Percentiles rank a stretch among this genome's conserved stretches.
These are phyloP conservation scores for Tephrocybe rancida DNA, from an alignment of 768 basidiomycete genomes.

Conservation along the genomic window DNA sequence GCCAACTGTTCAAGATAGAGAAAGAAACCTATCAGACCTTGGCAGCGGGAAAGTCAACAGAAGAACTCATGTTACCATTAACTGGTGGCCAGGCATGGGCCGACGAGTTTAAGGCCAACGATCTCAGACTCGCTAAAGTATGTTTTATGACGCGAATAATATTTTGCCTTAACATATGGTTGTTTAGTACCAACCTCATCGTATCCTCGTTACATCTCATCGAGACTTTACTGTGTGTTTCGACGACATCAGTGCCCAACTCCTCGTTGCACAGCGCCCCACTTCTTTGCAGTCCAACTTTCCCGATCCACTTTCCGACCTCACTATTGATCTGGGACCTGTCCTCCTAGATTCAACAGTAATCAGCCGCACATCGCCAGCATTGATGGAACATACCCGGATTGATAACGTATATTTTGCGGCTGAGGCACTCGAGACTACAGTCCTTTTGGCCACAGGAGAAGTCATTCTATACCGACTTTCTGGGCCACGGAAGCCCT, in stretches of 20 bases:
- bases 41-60: slow-evolving; percentile 19
- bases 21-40: slow-evolving; percentile 49
- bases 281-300: slow-evolving; percentile 61
- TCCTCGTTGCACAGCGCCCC: slow-evolving; percentile 49
- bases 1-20: slow-evolving; percentile 48
- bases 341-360: slow-evolving; percentile 50
- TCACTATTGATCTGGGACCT: slow-evolving; percentile 60
- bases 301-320: slow-evolving; percentile 61
- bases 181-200: slow-evolving; percentile 58
- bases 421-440: slow-evolving; percentile 58
- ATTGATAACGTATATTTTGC: slow-evolving; percentile 54
- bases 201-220: slow-evolving; percentile 67
- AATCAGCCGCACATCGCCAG: slow-evolving; percentile 26
- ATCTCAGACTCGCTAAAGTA: slow-evolving; percentile 60
- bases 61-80: slow-evolving; percentile 34
- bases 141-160: slow-evolving; percentile 9
- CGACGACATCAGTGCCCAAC: slow-evolving; percentile 73
- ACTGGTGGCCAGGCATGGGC: slow-evolving; percentile 61
- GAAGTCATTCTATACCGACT: slow-evolving; percentile 57
- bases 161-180: not conserved
- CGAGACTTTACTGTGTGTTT: slow-evolving; percentile 68
- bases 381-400: slow-evolving; percentile 26
- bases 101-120: slow-evolving; percentile 49
- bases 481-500: slow-evolving; percentile 20
- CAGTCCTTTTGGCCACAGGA: slow-evolving; percentile 54